Evolutionary conservation across 495 filamentous ascomycete genomes (phyloP).

Genomic region (Cryomyces minteri): DNA sequence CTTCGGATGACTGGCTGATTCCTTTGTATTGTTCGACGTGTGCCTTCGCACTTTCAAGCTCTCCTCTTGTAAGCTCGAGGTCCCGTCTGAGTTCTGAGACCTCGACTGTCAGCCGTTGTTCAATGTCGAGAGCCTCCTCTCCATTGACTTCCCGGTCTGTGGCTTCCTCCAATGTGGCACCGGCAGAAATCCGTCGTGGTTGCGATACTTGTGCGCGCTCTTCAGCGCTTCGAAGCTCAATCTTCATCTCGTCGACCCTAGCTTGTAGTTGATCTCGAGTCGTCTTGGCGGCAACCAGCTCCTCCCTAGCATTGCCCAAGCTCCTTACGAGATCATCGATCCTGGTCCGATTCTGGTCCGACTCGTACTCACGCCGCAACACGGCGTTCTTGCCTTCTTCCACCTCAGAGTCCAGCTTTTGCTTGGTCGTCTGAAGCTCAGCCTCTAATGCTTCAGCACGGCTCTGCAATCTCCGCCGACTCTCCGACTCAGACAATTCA

Average conservation of each 20-base stretch:
- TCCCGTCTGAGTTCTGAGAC: slow-evolving; percentile 68
- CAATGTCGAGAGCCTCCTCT: slow-evolving; percentile 41
- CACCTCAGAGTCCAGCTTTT: slow-evolving; percentile 64
- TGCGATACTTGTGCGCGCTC: slow-evolving; percentile 68
- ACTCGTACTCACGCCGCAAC: slow-evolving; percentile 72
- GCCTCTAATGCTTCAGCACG: slow-evolving; percentile 59
- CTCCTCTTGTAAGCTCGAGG: slow-evolving; percentile 52
- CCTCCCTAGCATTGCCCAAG: slow-evolving; percentile 59
- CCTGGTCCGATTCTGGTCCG: slow-evolving; percentile 64
- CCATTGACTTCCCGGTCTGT: slow-evolving; percentile 24
- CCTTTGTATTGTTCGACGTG: slow-evolving; percentile 74
- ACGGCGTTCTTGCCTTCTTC: slow-evolving; percentile 66
- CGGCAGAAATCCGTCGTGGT: slow-evolving; percentile 39
- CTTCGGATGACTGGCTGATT: slow-evolving; percentile 79
- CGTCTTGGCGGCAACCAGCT: slow-evolving; percentile 66
- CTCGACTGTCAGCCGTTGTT: slow-evolving; percentile 70
- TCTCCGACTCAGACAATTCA: slow-evolving; percentile 69
- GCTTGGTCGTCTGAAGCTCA: slow-evolving; percentile 60
- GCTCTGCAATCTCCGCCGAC: slow-evolving; percentile 52
- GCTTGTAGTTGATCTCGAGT: slow-evolving; percentile 72
- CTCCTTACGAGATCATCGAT: slow-evolving; percentile 80
- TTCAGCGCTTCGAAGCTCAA: slow-evolving; percentile 73
- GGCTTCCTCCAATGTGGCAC: slow-evolving; percentile 12
- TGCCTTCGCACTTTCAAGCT: slow-evolving; percentile 59
- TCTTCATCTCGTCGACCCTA: slow-evolving; percentile 69